Evolutionary conservation across 2,329 filamentous ascomycete genomes (phyloP).

Genomic region (Alternaria sp.): DNA sequence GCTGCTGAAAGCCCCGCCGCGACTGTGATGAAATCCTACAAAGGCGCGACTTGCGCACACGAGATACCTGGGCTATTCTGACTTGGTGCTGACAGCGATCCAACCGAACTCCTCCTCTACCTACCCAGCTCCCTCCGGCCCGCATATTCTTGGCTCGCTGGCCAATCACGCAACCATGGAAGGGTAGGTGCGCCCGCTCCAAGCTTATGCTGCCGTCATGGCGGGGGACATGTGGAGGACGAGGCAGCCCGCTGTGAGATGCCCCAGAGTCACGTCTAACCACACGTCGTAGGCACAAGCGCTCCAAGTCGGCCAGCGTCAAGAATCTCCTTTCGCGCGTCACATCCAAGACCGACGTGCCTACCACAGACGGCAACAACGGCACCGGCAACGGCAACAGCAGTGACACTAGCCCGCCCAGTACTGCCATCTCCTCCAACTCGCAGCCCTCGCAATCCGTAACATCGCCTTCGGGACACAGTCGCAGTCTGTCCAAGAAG

Average conservation of each 20-base stretch:
- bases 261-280: slow-evolving; percentile 8
- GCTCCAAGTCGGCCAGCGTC: slow-evolving; percentile 51
- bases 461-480: slow-evolving; percentile 22
- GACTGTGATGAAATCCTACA: slow-evolving; percentile 3
- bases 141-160: slow-evolving; percentile 8
- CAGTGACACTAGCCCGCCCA: slow-evolving; percentile 25
- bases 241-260: background rate
- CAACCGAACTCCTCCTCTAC: background rate
- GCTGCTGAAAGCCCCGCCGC: slow-evolving; percentile 18
- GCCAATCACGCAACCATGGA: slow-evolving; percentile 40
- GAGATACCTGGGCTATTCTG: background rate
- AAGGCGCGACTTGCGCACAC: slow-evolving; percentile 2
- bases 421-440: slow-evolving; percentile 32
- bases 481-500: slow-evolving; percentile 40
- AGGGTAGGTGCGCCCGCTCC: slow-evolving; percentile 39
- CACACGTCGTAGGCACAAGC: slow-evolving; percentile 50
- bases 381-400: background rate
- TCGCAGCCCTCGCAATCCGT: slow-evolving; percentile 30
- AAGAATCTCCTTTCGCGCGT: slow-evolving; percentile 49
- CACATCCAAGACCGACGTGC: slow-evolving; percentile 43
- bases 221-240: slow-evolving; percentile 10
- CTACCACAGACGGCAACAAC: slow-evolving; percentile 16
- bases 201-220: slow-evolving; percentile 18
- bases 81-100: background rate
- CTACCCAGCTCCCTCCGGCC: background rate